Conservation (phyloP, 129 eudicot genomes). For the Escallonia herrerae region DNA sequence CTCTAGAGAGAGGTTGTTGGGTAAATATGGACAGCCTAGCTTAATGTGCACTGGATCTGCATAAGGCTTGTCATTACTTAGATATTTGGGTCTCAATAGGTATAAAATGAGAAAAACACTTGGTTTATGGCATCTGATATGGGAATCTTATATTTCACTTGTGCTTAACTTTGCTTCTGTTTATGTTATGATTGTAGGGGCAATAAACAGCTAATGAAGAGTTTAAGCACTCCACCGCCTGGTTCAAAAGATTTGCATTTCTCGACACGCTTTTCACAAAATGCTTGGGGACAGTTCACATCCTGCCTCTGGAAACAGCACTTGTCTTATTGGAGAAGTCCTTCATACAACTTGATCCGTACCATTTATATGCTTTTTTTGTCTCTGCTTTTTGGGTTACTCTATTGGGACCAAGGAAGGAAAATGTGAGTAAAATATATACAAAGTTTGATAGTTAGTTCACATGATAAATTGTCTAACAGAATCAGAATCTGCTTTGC, state of each 20-base stretch:
- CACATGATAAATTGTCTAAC: no score
- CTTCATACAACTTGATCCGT: constrained; percentile 24
- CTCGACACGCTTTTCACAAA: constrained; percentile 18
- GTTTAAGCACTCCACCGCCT: constrained; percentile 15
- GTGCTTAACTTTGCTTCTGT: background rate
- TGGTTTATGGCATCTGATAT: background rate
- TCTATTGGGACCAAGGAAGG: constrained; percentile 25
- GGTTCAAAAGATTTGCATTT: constrained; percentile 20
- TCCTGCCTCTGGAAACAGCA: constrained; percentile 24
- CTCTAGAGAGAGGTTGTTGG: no score
- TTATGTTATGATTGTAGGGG: constrained; percentile 10
- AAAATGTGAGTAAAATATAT: constrained; percentile 8
- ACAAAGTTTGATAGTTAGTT: background rate
- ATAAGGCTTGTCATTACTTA: no score
- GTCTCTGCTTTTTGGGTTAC: constrained; percentile 15
- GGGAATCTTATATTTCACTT: background rate
- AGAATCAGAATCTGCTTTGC: no score
- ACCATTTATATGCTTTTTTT: background rate
- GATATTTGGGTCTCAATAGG: no score
- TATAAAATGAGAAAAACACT: no score
- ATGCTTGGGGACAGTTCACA: constrained; percentile 16
- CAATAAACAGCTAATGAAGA: constrained; percentile 13
- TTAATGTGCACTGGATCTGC: no score
- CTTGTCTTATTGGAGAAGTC: constrained; percentile 19
- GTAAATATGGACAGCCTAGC: no score